A percentile compares a stretch with the other conserved stretches of the same genome.
Conservation (phyloP, 345 rosid genomes). For the Eucalyptus sp. region DNA sequence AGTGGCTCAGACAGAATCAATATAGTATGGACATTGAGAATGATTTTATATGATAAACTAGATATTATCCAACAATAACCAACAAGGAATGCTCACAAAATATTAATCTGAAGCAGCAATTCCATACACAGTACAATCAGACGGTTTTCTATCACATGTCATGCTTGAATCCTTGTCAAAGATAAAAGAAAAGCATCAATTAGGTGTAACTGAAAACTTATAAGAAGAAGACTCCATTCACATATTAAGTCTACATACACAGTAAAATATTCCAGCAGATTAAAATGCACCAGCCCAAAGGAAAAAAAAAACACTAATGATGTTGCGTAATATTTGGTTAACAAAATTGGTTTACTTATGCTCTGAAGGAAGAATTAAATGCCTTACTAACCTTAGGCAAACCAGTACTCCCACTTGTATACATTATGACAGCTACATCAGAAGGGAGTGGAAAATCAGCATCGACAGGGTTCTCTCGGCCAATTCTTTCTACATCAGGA, state of each 20-base stretch:
- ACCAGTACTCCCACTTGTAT: constrained; percentile 99
- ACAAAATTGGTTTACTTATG: background rate
- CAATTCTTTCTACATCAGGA: constrained; percentile 60
- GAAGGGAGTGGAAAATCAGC: constrained; percentile 69
- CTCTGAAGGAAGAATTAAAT: background rate
- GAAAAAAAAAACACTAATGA: background rate
- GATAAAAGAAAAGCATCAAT: background rate
- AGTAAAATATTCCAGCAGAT: background rate
- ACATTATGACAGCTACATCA: constrained; percentile 96
- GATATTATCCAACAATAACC: background rate
- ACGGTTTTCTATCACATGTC: background rate
- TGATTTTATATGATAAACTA: background rate
- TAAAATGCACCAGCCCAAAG: background rate
- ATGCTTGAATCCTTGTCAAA: background rate
- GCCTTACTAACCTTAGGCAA: constrained; percentile 70
- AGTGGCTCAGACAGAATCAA: background rate
- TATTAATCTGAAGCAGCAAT: background rate
- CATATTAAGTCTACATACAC: background rate
- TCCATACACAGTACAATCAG: background rate
- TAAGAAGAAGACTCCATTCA: background rate
- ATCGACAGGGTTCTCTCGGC: constrained; percentile 51
- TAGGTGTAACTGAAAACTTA: background rate
- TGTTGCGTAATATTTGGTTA: background rate
- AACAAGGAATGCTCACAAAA: background rate
- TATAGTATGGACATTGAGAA: background rate